Percentiles rank a stretch among this genome's conserved stretches.
phyloP scores from a whole-genome alignment of 2,329 filamentous ascomycete species.

The Venturia asperata region DNA sequence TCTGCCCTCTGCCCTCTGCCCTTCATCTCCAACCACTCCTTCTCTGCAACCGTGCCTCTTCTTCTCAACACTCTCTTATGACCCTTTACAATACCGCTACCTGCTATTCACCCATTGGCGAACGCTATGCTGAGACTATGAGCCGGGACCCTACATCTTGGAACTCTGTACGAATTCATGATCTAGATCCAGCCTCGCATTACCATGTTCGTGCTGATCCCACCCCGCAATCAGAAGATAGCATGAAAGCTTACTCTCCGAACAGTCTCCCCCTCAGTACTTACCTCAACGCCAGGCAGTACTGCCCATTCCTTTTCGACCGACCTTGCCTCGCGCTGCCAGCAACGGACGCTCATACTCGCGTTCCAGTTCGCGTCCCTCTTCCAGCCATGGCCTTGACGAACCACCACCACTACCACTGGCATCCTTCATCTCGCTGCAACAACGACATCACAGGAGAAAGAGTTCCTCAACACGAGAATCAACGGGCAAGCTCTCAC shows the following conservation, averaged over 20 bases:
- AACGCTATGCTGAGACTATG: constrained; percentile 14
- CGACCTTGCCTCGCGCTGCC: not conserved
- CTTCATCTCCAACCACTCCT: constrained; percentile 7
- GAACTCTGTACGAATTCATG: constrained; percentile 11
- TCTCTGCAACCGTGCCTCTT: constrained; percentile 9
- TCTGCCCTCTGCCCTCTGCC: too few relatives aligned
- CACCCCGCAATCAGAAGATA: constrained; percentile 1
- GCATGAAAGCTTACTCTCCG: not conserved
- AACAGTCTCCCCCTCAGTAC: constrained; percentile 8
- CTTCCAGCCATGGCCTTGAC: not conserved
- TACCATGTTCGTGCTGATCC: constrained; percentile 7
- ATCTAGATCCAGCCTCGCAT: constrained; percentile 8
- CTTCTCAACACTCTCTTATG: constrained; percentile 15
- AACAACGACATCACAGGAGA: constrained; percentile 15
- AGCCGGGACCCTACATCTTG: constrained; percentile 8
- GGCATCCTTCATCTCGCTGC: constrained; percentile 14
- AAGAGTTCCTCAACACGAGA: constrained; percentile 7
- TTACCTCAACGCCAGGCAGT: constrained; percentile 9
- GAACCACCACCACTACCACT: constrained; percentile 11
- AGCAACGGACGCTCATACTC: constrained; percentile 17
- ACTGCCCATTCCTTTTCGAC: constrained; percentile 15
- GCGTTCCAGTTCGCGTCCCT: constrained; percentile 12
- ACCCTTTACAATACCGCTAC: constrained; percentile 7
- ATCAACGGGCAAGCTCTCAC: not conserved
- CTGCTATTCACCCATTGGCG: constrained; percentile 7